Evolutionary conservation across 495 filamentous ascomycete genomes (phyloP).

Genomic region (Penicillium bovifimosum): DNA sequence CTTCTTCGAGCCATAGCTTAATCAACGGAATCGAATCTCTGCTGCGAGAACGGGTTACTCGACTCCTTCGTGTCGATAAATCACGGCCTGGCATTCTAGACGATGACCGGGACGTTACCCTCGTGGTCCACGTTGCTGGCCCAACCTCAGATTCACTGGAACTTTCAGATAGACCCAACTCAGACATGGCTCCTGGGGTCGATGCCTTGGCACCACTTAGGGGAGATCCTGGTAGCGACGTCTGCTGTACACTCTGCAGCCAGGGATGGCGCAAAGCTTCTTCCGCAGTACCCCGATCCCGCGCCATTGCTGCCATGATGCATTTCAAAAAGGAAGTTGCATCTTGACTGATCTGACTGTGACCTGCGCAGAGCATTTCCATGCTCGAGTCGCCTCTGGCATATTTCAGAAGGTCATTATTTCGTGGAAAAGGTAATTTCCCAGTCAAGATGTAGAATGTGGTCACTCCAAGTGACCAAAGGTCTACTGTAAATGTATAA

Average conservation of each 20-base stretch:
- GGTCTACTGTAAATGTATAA: neutral
- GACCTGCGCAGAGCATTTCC: neutral
- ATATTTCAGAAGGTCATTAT: neutral
- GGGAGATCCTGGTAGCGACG: neutral
- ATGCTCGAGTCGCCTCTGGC: neutral
- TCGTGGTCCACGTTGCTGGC: neutral
- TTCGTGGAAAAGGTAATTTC: neutral
- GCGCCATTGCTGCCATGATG: neutral
- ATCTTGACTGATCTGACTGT: neutral
- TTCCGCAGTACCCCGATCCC: neutral
- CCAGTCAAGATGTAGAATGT: neutral
- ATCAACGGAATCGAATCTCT: too few relatives aligned
- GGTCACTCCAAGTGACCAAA: constrained; percentile 1
- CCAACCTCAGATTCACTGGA: neutral
- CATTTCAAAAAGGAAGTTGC: neutral
- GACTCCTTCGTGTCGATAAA: neutral
- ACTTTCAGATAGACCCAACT: neutral
- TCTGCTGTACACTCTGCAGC: neutral
- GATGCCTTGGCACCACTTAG: neutral
- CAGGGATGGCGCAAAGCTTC: neutral
- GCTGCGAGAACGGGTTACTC: neutral
- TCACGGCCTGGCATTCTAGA: neutral
- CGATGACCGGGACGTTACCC: neutral
- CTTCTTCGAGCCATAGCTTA: too few relatives aligned
- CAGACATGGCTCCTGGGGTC: neutral